Conservation (phyloP, 1,284 basidiomycete species). For the Rhodotorula sp. region DNA sequence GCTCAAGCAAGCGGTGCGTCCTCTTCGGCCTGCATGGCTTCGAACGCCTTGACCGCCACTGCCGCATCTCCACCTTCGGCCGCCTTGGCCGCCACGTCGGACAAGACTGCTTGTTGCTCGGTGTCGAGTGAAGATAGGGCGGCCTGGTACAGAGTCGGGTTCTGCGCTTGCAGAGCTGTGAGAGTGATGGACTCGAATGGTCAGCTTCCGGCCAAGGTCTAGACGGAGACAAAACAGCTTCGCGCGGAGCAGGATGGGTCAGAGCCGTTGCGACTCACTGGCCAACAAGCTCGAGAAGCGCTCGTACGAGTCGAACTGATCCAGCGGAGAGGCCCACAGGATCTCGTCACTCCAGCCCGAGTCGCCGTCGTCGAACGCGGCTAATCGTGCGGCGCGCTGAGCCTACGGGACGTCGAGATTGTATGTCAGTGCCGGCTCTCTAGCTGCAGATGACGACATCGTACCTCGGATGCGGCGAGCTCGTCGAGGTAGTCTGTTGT, state of each 20-base stretch:
- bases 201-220: too few species aligned
- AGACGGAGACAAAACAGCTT: background rate
- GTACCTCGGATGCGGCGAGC: slow-evolving; percentile 29
- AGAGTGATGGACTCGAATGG: background rate
- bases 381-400: slow-evolving; percentile 10
- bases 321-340: slow-evolving; percentile 45
- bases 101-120: slow-evolving; percentile 14
- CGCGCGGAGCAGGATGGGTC: background rate
- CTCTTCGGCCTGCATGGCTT: slow-evolving; percentile 7
- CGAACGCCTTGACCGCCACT: slow-evolving; percentile 16
- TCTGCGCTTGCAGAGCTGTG: slow-evolving; percentile 23
- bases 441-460: background rate
- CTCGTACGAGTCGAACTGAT: slow-evolving; percentile 44
- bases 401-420: background rate
- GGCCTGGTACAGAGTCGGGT: slow-evolving; percentile 22
- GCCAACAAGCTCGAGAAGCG: slow-evolving; percentile 41
- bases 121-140: slow-evolving; percentile 19
- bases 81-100: slow-evolving; percentile 27
- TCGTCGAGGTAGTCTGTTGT: slow-evolving; percentile 40
- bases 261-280: slow-evolving; percentile 6
- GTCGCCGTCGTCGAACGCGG: slow-evolving; percentile 34
- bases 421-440: background rate
- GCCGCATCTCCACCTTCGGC: slow-evolving; percentile 26
- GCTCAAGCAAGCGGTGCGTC: background rate
- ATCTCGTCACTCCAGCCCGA: slow-evolving; percentile 45